These are phyloP conservation scores for Posidonia oceanica DNA, from an alignment of 116 monocot species.

Conservation along the genomic window DNA sequence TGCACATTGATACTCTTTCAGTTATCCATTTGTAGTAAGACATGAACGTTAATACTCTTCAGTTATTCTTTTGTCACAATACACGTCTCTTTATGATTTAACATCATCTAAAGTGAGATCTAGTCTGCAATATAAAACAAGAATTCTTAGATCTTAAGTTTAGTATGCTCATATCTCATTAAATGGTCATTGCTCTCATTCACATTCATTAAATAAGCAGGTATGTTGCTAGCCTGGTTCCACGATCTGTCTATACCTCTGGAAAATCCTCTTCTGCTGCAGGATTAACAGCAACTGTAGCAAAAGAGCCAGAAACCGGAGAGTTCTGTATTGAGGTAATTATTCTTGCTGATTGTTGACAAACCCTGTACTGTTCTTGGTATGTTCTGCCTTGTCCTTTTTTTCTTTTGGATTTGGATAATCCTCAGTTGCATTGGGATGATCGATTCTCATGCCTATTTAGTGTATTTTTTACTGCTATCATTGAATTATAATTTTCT, in stretches of 20 bases:
- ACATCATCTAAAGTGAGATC: too few species aligned
- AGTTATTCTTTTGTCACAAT: too few species aligned
- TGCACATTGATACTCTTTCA: constrained; percentile 3
- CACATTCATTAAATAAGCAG: constrained; percentile 12
- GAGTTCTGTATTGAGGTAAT: constrained; percentile 98
- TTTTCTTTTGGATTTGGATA: background rate
- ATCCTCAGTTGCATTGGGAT: too few species aligned
- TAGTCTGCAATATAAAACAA: too few species aligned
- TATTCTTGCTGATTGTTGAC: background rate
- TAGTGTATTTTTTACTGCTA: too few species aligned
- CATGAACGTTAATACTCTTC: too few species aligned
- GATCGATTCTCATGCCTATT: too few species aligned
- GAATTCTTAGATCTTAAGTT: too few species aligned
- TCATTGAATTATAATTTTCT: too few species aligned
- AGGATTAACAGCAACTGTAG: constrained; percentile 94
- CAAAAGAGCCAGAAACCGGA: constrained; percentile 97
- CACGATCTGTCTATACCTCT: constrained; percentile 96
- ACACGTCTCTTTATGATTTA: too few species aligned
- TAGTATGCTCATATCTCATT: too few species aligned
- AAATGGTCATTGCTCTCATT: too few species aligned
- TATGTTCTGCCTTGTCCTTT: background rate
- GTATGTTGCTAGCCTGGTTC: constrained; percentile 69
- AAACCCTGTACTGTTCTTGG: background rate
- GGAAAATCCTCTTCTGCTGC: constrained; percentile 99
- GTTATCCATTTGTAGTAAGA: background rate